phyloP scores from a whole-genome alignment of 2,329 filamentous ascomycete genomes.

The Chrysoporthe austroafricana region DNA sequence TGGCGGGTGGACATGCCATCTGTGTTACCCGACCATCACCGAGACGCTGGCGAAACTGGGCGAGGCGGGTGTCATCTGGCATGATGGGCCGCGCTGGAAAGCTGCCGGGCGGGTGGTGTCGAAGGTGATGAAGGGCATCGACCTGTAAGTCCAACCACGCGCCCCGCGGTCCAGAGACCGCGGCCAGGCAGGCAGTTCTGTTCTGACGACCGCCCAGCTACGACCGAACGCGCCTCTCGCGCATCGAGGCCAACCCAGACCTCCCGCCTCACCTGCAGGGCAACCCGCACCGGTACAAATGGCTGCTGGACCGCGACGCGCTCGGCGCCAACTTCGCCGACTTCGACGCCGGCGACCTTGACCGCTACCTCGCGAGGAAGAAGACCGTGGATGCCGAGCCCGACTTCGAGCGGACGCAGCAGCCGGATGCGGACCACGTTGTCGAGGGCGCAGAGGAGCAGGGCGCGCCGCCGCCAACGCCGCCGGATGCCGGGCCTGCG shows the following conservation, averaged over 20 bases:
- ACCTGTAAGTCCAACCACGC: slow-evolving; percentile 43
- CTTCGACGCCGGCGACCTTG: slow-evolving; percentile 23
- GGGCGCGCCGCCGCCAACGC: neutral
- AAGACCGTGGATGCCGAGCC: slow-evolving; percentile 25
- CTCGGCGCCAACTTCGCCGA: slow-evolving; percentile 44
- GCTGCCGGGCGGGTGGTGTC: slow-evolving; percentile 45
- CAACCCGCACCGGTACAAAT: slow-evolving; percentile 40
- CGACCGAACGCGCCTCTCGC: slow-evolving; percentile 30
- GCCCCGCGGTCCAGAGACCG: neutral
- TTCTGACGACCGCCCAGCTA: slow-evolving; percentile 28
- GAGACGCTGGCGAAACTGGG: slow-evolving; percentile 40
- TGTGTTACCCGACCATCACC: slow-evolving; percentile 46
- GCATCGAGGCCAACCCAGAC: slow-evolving; percentile 45
- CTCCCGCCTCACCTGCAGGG: slow-evolving; percentile 45
- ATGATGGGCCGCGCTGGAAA: slow-evolving; percentile 47
- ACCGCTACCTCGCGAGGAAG: slow-evolving; percentile 21
- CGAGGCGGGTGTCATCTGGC: slow-evolving; percentile 49
- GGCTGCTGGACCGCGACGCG: slow-evolving; percentile 45
- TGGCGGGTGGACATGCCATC: slow-evolving; percentile 52
- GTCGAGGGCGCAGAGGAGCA: slow-evolving; percentile 11
- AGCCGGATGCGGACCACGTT: slow-evolving; percentile 12
- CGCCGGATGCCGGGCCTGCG: neutral
- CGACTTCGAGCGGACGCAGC: slow-evolving; percentile 17
- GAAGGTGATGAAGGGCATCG: slow-evolving; percentile 46
- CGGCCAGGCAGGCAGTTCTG: slow-evolving; percentile 13